Evolutionary conservation across 768 basidiomycete genomes (phyloP).

Genomic region (Russula lepida): DNA sequence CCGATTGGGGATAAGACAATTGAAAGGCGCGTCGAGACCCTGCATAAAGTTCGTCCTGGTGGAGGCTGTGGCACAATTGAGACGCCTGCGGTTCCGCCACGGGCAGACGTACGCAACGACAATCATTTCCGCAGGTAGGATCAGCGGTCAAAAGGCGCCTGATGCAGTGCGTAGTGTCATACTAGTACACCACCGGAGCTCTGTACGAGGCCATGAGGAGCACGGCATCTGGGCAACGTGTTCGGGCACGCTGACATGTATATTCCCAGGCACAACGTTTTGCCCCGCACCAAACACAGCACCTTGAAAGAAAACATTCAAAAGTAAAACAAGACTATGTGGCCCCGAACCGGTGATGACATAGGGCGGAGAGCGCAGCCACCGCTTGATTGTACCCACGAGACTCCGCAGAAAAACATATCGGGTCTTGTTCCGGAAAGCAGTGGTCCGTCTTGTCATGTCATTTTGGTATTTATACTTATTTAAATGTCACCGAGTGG

Average conservation of each 20-base stretch:
- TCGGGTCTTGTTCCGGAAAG: neutral
- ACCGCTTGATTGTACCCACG: neutral
- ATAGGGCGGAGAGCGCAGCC: neutral
- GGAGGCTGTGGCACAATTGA: neutral
- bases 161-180: neutral
- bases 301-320: constrained; percentile 1
- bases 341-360: neutral
- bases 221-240: constrained; percentile 16
- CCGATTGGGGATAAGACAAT: neutral
- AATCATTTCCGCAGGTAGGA: neutral
- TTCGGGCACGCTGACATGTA: neutral
- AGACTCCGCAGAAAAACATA: neutral
- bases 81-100: neutral
- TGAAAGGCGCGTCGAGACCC: neutral
- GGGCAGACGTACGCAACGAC: neutral
- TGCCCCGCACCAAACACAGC: constrained; percentile 4
- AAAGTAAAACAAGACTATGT: neutral
- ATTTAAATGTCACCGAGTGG: neutral
- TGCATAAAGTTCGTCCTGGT: neutral
- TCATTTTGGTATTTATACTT: constrained; percentile 9
- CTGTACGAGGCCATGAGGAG: constrained; percentile 7
- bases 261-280: constrained; percentile 6
- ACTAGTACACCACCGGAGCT: neutral
- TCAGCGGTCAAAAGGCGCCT: neutral
- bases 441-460: neutral